Conservation (phyloP, 805 yeast genomes). For the Kodamaea fukazawae region DNA sequence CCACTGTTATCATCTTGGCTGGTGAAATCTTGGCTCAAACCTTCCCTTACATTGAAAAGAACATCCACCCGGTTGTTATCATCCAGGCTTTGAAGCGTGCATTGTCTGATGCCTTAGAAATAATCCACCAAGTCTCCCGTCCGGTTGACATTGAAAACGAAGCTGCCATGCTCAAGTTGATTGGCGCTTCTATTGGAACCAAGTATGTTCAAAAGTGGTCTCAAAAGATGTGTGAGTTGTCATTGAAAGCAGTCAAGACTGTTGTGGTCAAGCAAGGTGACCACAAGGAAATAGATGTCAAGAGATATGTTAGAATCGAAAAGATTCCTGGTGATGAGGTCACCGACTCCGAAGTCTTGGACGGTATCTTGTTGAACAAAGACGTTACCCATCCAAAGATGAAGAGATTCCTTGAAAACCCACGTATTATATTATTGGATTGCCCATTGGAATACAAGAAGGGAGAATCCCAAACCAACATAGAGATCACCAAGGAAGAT, state of each 20-base stretch:
- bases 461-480: constrained; percentile 98
- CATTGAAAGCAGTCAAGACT: constrained; percentile 83
- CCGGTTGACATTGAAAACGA: constrained; percentile 86
- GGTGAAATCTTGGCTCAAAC: constrained; percentile 96
- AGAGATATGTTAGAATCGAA: constrained; percentile 90
- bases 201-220: constrained; percentile 92
- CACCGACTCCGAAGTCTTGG: constrained; percentile 80
- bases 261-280: constrained; percentile 62
- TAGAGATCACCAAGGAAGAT: constrained; percentile 92
- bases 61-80: constrained; percentile 94
- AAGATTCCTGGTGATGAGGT: constrained; percentile 98
- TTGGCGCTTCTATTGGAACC: constrained; percentile 92
- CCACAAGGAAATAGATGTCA: constrained; percentile 83
- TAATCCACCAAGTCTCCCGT: constrained; percentile 76
- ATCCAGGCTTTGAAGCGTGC: constrained; percentile 94
- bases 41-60: constrained; percentile 89
- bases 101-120: constrained; percentile 81
- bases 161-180: constrained; percentile 79
- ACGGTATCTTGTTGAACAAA: constrained; percentile 90
- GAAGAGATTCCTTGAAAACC: constrained; percentile 86
- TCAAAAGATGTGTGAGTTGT: constrained; percentile 82
- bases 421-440: constrained; percentile 84
- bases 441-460: constrained; percentile 97
- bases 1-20: constrained; percentile 93
- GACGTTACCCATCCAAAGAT: constrained; percentile 99